phyloP scores from a whole-genome alignment of 1,284 basidiomycete genomes.

The Cryptococcus neoformans region DNA sequence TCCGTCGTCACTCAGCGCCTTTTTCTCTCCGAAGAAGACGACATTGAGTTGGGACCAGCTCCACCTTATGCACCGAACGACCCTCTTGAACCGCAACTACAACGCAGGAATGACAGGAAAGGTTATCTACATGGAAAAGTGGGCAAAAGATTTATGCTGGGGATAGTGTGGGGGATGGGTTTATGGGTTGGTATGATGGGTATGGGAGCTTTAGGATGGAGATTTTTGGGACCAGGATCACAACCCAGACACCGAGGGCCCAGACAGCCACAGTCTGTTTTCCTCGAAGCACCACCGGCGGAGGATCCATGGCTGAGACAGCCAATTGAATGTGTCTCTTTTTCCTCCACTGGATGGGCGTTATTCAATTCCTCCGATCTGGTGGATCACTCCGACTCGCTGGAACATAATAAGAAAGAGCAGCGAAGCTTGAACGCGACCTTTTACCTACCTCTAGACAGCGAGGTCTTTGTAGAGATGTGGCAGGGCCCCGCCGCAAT shows the following conservation, averaged over 20 bases:
- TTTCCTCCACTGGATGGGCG: constrained; percentile 1
- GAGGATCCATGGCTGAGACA: not conserved
- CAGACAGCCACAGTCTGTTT: not conserved
- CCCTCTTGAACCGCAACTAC: not conserved
- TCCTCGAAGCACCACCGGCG: not conserved
- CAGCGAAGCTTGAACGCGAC: constrained; percentile 11
- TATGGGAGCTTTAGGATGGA: constrained; percentile 1
- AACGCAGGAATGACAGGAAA: not conserved
- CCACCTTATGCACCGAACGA: constrained; percentile 11
- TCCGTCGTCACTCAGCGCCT: constrained; percentile 6
- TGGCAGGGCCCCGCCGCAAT: constrained; percentile 6
- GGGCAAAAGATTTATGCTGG: constrained; percentile 6
- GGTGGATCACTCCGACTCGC: not conserved
- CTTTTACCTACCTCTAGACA: constrained; percentile 7
- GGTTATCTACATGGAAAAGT: not conserved
- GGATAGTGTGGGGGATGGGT: not conserved
- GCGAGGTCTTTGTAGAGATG: constrained; percentile 10
- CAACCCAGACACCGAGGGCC: not conserved
- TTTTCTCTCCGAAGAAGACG: constrained; percentile 2
- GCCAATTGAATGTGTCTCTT: not conserved
- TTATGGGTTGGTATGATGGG: constrained; percentile 1
- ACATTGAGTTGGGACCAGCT: constrained; percentile 14
- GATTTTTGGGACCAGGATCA: no score
- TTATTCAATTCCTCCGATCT: not conserved
- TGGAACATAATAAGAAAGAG: not conserved